Conservation (phyloP, 1,139 yeast genomes). For the Arxiozyma telluris region DNA sequence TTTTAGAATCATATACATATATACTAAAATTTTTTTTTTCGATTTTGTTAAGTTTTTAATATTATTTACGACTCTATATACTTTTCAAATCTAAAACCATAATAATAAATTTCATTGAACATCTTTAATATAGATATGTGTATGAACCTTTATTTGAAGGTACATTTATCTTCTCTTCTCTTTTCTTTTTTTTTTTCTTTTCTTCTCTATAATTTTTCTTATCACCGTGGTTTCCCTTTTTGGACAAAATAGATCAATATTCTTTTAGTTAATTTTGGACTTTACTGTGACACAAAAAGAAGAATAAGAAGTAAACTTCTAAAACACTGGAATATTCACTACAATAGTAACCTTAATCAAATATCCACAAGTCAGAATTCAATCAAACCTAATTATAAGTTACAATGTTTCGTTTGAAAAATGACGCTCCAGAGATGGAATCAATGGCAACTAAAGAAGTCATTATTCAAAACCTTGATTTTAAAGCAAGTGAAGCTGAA, state of each 20-base stretch:
- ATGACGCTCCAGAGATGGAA: constrained; percentile 6
- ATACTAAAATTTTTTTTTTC: background rate
- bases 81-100: background rate
- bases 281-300: background rate
- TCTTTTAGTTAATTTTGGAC: no score
- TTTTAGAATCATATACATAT: background rate
- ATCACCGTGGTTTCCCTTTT: background rate
- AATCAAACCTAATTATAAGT: background rate
- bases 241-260: background rate
- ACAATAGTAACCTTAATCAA: background rate
- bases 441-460: constrained; percentile 25
- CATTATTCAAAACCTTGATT: constrained; percentile 47
- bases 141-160: background rate
- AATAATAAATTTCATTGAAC: no score
- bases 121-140: background rate
- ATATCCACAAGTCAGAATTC: no score
- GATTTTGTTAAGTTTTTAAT: background rate
- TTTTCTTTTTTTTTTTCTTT: no score
- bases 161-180: no score
- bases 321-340: background rate
- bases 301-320: background rate
- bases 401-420: constrained; percentile 6
- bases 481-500: constrained; percentile 45
- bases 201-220: background rate
- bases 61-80: constrained; percentile 1